phyloP scores from a whole-genome alignment of 75 land plant species.

The Pinus tabuliformis region DNA sequence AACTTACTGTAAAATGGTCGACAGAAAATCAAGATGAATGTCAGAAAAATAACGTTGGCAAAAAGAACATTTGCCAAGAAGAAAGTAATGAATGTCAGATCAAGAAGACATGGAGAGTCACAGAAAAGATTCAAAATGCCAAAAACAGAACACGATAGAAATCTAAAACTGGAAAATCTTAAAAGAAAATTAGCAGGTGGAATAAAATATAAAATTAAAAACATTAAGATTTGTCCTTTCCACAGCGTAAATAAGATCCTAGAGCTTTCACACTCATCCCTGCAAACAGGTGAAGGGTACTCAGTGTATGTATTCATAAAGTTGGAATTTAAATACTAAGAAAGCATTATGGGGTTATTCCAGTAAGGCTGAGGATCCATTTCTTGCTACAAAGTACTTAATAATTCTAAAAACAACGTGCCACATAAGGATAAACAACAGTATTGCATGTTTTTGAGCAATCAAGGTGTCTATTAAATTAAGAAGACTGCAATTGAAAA shows the following conservation, averaged over 20 bases:
- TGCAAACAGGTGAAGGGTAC: background rate
- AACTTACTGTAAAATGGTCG: background rate
- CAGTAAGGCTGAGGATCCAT: background rate
- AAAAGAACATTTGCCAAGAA: background rate
- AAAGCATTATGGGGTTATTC: background rate
- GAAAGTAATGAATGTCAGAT: background rate
- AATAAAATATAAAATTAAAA: background rate
- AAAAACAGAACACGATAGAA: background rate
- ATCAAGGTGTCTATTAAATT: background rate
- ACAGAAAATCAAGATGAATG: background rate
- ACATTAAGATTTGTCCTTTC: background rate
- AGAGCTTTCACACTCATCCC: background rate
- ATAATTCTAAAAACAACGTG: background rate
- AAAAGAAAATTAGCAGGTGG: background rate
- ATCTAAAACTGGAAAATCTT: background rate
- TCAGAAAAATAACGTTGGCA: background rate
- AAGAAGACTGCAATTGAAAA: conserved; percentile 1
- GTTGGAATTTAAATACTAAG: background rate
- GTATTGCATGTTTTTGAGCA: background rate
- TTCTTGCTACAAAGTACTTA: background rate
- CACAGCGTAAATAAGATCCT: background rate
- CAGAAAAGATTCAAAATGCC: background rate
- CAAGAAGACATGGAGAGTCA: background rate
- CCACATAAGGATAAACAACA: background rate
- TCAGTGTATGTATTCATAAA: background rate